phyloP scores from a whole-genome alignment of 176 grass and related monocot species.

The Phyllostachys edulis region DNA sequence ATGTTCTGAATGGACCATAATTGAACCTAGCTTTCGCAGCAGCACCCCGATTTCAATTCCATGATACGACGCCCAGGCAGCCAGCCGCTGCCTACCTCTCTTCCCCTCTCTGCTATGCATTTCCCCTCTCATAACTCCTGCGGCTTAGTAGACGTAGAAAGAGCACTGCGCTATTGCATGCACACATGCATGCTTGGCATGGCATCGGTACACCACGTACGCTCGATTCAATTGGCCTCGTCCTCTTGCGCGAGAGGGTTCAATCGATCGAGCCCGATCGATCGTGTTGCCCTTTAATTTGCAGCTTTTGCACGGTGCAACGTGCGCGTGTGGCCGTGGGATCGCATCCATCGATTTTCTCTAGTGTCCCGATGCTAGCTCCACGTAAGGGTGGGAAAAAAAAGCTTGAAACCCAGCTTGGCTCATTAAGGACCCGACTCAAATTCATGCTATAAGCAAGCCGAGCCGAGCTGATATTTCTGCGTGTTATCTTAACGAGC shows the following conservation, averaged over 20 bases:
- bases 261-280: too few species aligned
- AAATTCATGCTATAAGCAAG: too few species aligned
- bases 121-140: not conserved
- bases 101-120: not conserved
- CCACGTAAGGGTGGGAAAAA: too few species aligned
- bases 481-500: too few species aligned
- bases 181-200: not conserved
- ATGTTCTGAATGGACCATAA: not conserved
- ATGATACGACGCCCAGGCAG: not conserved
- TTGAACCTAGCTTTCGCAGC: not conserved
- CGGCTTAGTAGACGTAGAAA: not conserved
- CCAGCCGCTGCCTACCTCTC: not conserved
- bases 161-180: not conserved
- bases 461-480: too few species aligned
- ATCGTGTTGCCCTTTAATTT: too few species aligned
- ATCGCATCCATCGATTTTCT: not conserved
- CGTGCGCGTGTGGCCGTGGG: not conserved
- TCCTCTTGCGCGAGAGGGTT: not conserved
- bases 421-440: too few species aligned
- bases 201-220: not conserved
- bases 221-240: not conserved
- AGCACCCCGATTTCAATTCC: constrained; percentile 2
- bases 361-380: too few species aligned
- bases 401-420: too few species aligned
- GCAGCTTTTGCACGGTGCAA: not conserved